A percentile compares a stretch with the other conserved stretches of the same genome.
phyloP scores from a whole-genome alignment of 23 red algal species.

The Gracilaria gracilis region DNA sequence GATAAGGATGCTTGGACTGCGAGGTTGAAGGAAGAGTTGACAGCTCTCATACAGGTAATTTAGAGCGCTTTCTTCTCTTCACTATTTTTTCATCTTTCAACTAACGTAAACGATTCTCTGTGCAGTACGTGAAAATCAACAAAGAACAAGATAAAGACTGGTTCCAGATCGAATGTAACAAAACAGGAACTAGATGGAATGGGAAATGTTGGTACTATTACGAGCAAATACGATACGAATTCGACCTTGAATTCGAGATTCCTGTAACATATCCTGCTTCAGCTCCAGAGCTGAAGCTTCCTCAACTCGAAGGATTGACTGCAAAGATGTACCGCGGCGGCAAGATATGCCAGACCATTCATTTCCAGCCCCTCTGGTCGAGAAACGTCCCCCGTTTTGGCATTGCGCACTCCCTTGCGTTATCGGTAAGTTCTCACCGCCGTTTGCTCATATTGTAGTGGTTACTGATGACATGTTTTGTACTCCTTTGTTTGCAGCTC shows the following conservation, averaged over 20 bases:
- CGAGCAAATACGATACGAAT: constrained; percentile 88
- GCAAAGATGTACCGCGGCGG: constrained; percentile 98
- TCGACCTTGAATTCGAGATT: constrained; percentile 84
- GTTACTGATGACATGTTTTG: neutral
- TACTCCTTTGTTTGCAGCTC: constrained; percentile 18
- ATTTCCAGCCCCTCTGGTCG: constrained; percentile 90
- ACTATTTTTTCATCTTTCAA: neutral
- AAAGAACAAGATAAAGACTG: constrained; percentile 75
- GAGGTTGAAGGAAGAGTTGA: constrained; percentile 72
- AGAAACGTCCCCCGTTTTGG: constrained; percentile 88
- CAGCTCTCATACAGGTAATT: constrained; percentile 70
- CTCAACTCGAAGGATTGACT: constrained; percentile 79
- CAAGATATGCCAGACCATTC: constrained; percentile 91
- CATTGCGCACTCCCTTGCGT: constrained; percentile 85
- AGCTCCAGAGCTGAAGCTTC: constrained; percentile 82
- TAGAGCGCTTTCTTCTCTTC: neutral
- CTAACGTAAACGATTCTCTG: neutral
- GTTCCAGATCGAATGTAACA: constrained; percentile 79
- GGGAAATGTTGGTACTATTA: constrained; percentile 93
- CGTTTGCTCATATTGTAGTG: neutral
- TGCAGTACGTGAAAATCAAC: constrained; percentile 67
- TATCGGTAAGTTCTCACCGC: constrained; percentile 53
- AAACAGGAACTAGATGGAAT: constrained; percentile 81
- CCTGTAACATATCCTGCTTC: constrained; percentile 87
- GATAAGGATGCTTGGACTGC: constrained; percentile 81